phyloP scores from a whole-genome alignment of 371 early-diverging fungal genomes.

The Nosema muscidifuracis region DNA sequence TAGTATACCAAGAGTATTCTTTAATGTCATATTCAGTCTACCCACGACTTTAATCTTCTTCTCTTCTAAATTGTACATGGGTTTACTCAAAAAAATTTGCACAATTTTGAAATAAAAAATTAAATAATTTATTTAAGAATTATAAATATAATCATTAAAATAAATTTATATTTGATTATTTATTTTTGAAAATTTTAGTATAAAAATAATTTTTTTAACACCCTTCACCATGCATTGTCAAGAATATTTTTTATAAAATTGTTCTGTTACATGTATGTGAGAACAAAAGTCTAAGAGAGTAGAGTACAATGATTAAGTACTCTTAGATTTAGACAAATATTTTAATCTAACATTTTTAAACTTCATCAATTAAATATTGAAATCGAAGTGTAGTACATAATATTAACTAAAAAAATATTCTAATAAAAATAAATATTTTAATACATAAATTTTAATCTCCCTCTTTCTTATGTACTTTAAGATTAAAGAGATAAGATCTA shows the following conservation, averaged over 20 bases:
- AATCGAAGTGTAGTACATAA: no score
- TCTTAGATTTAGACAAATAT: conserved; percentile 10
- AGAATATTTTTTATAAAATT: conserved; percentile 1
- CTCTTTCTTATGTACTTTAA: conserved; percentile 24
- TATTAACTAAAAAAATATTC: no score
- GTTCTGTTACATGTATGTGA: conserved; percentile 13
- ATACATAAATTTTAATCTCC: no score
- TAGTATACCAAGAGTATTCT: conserved; percentile 1
- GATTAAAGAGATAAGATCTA: conserved; percentile 48
- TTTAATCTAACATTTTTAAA: conserved; percentile 14
- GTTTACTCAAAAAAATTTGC: no score
- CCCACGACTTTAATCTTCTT: conserved; percentile 31
- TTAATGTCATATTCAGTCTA: conserved; percentile 36
- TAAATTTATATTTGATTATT: no score
- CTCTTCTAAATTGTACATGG: conserved; percentile 1
- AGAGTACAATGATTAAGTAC: background rate
- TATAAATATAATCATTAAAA: no score
- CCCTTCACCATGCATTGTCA: background rate
- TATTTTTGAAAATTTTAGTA: no score
- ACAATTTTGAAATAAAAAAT: no score
- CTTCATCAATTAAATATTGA: no score
- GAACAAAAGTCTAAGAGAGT: conserved; percentile 13
- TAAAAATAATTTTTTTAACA: background rate
- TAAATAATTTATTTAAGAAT: no score
- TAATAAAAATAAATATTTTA: no score